Evolutionary conservation across 2,329 filamentous ascomycete genomes (phyloP).

Genomic region (Tolypocladium nubicola): DNA sequence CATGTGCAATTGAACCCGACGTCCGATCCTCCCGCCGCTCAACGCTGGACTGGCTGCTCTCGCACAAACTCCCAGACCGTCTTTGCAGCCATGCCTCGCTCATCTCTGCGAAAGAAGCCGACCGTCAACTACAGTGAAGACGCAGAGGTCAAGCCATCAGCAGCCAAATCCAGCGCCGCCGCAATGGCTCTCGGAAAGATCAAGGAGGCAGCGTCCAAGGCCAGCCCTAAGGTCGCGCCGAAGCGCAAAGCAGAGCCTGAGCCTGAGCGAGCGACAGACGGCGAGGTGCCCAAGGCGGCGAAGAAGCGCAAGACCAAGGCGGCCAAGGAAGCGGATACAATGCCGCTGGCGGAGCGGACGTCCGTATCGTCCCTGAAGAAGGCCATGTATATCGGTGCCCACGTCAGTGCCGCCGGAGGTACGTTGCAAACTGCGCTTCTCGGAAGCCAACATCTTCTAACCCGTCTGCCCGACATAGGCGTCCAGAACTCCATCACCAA

Average conservation of each 20-base stretch:
- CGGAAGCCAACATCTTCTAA: not conserved
- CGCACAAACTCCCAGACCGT: not conserved
- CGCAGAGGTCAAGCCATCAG: conserved; percentile 8
- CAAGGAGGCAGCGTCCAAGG: not conserved
- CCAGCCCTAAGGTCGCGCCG: conserved; percentile 8
- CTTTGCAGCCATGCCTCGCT: conserved; percentile 19
- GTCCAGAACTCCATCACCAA: conserved; percentile 83
- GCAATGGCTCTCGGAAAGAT: conserved; percentile 4
- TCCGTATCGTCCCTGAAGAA: conserved; percentile 50
- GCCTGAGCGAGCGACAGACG: conserved; percentile 7
- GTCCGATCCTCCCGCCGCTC: not conserved
- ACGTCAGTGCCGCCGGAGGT: conserved; percentile 86
- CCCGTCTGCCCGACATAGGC: conserved; percentile 34
- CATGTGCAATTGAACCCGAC: not conserved
- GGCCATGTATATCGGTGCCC: conserved; percentile 77
- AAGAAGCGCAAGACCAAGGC: conserved; percentile 36
- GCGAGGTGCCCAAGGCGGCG: conserved; percentile 12
- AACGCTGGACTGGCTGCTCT: not conserved
- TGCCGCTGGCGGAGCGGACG: conserved; percentile 62
- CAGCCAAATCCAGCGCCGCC: conserved; percentile 4
- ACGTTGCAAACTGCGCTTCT: conserved; percentile 10
- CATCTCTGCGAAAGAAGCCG: conserved; percentile 21
- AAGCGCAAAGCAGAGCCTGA: conserved; percentile 10
- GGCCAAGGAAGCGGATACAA: conserved; percentile 28
- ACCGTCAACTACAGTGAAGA: conserved; percentile 21